These are phyloP conservation scores for Claviceps humidiphila DNA, from an alignment of 2,329 filamentous ascomycete genomes.

Conservation along the genomic window DNA sequence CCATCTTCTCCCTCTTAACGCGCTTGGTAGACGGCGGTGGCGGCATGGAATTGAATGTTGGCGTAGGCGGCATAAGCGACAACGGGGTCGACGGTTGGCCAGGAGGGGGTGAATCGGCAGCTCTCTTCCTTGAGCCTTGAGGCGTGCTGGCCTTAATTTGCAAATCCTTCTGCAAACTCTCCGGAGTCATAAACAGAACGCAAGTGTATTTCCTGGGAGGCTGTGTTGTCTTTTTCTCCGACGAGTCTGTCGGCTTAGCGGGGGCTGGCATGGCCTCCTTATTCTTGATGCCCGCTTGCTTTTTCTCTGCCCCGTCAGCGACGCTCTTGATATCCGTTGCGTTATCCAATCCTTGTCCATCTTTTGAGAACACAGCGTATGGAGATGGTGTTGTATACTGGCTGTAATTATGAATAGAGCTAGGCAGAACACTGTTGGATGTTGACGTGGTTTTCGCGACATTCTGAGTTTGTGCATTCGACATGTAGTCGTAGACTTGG, in stretches of 20 bases:
- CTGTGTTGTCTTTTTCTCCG: slow-evolving; percentile 17
- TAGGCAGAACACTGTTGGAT: slow-evolving; percentile 51
- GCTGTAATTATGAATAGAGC: slow-evolving; percentile 88
- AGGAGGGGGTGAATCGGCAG: slow-evolving; percentile 23
- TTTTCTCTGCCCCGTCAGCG: slow-evolving; percentile 16
- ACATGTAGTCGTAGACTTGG: slow-evolving; percentile 79
- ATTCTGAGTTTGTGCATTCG: slow-evolving; percentile 46
- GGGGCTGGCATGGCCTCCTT: slow-evolving; percentile 47
- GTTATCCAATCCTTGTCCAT: slow-evolving; percentile 29
- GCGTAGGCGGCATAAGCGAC: slow-evolving; percentile 45
- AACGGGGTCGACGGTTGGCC: slow-evolving; percentile 57
- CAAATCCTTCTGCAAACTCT: slow-evolving; percentile 64
- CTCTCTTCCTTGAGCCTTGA: slow-evolving; percentile 27
- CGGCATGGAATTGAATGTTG: slow-evolving; percentile 44
- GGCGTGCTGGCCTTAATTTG: slow-evolving; percentile 63
- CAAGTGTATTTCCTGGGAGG: slow-evolving; percentile 61
- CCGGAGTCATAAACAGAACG: slow-evolving; percentile 72
- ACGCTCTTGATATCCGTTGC: slow-evolving; percentile 20
- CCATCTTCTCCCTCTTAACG: slow-evolving; percentile 57
- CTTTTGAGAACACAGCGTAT: slow-evolving; percentile 61
- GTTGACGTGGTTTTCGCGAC: slow-evolving; percentile 34
- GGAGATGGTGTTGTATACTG: slow-evolving; percentile 82
- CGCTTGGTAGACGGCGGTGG: slow-evolving; percentile 54
- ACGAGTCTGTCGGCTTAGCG: slow-evolving; percentile 30
- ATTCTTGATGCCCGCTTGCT: slow-evolving; percentile 26